Conservation (phyloP, 352 stramenopile species). For the Globisporangium apiculatum region DNA sequence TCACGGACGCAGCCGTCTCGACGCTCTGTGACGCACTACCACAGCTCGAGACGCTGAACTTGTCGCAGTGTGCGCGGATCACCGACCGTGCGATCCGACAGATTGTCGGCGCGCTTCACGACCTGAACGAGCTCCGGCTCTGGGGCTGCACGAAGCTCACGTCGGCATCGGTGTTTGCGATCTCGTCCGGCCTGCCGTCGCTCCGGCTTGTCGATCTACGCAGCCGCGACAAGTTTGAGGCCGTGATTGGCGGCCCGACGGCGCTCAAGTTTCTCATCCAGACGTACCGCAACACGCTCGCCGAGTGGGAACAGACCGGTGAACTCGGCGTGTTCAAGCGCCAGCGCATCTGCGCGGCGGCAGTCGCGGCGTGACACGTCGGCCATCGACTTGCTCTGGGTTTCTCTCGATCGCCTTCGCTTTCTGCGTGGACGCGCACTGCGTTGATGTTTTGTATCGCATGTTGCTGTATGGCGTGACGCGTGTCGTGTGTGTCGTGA, state of each 20-base stretch:
- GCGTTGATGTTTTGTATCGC: background rate
- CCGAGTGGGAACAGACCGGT: slow-evolving; percentile 63
- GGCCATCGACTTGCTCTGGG: too few species aligned
- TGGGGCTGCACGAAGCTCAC: slow-evolving; percentile 82
- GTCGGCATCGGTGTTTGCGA: slow-evolving; percentile 56
- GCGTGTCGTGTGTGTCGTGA: too few species aligned
- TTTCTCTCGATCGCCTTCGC: background rate
- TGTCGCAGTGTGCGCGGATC: slow-evolving; percentile 78
- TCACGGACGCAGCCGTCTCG: slow-evolving; percentile 60
- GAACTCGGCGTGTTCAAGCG: slow-evolving; percentile 75
- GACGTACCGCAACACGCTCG: slow-evolving; percentile 57
- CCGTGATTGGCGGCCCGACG: slow-evolving; percentile 65
- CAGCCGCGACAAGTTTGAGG: slow-evolving; percentile 67
- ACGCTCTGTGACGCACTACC: slow-evolving; percentile 41
- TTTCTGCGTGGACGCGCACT: background rate
- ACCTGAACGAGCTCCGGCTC: slow-evolving; percentile 66
- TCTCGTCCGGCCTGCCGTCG: slow-evolving; percentile 52
- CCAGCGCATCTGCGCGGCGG: slow-evolving; percentile 23
- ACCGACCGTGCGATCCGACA: slow-evolving; percentile 60
- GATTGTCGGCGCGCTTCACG: slow-evolving; percentile 45
- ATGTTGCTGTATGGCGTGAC: background rate
- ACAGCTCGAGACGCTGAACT: slow-evolving; percentile 53
- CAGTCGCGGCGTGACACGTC: slow-evolving; percentile 40
- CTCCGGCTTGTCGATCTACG: slow-evolving; percentile 70
- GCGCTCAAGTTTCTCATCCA: slow-evolving; percentile 78